Conservation (phyloP, 164 flowering plant species). For the Amborella trichopoda region DNA sequence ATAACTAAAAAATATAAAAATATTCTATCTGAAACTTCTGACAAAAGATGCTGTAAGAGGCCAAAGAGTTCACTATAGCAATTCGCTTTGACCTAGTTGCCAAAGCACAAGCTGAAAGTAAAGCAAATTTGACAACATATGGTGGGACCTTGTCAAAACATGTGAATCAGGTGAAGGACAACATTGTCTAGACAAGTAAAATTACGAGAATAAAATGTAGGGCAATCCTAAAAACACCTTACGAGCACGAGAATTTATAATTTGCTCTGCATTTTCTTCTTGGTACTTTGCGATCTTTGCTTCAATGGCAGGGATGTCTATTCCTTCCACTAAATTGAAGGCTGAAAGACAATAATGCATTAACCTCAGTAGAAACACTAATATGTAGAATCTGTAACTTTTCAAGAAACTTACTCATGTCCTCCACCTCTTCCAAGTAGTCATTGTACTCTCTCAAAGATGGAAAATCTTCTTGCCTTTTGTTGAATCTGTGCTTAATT, state of each 20-base stretch:
- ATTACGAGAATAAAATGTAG: too few species aligned
- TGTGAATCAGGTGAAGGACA: too few species aligned
- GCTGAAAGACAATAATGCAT: slow-evolving; percentile 22
- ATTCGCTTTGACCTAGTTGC: too few species aligned
- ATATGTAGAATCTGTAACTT: not conserved
- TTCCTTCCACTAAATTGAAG: slow-evolving; percentile 57
- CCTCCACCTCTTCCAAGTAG: slow-evolving; percentile 95
- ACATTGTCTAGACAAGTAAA: too few species aligned
- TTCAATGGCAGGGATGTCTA: slow-evolving; percentile 67
- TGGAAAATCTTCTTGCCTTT: slow-evolving; percentile 85
- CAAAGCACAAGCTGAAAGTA: too few species aligned
- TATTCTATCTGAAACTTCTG: too few species aligned
- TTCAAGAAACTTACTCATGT: slow-evolving; percentile 60
- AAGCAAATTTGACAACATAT: too few species aligned
- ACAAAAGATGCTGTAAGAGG: too few species aligned
- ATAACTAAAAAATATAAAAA: too few species aligned
- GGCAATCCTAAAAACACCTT: too few species aligned
- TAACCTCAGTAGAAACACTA: not conserved
- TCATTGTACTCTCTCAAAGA: slow-evolving; percentile 83
- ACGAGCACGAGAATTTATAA: slow-evolving; percentile 68
- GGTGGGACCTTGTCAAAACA: too few species aligned
- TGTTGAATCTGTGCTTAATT: slow-evolving; percentile 45
- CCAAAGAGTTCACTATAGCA: too few species aligned
- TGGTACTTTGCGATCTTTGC: slow-evolving; percentile 62
- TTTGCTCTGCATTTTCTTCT: slow-evolving; percentile 86